Conservation (phyloP, 2,329 filamentous ascomycete species). For the Thermothelomyces thermophilus region DNA sequence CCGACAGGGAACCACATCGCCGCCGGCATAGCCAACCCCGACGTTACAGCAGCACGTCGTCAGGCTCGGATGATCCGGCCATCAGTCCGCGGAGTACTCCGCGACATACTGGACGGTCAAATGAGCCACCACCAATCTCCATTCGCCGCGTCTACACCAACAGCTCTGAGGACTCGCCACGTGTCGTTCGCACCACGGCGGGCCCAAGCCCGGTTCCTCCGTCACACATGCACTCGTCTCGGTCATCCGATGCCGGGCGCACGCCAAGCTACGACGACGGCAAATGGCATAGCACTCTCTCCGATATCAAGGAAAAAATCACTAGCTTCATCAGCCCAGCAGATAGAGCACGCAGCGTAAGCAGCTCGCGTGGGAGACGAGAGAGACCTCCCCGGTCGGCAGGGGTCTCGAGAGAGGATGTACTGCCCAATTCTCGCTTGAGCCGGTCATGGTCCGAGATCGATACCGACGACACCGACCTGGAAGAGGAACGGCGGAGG, state of each 20-base stretch:
- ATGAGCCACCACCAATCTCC: slow-evolving; percentile 27
- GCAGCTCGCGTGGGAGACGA: slow-evolving; percentile 30
- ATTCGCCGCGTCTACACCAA: slow-evolving; percentile 30
- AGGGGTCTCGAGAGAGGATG: slow-evolving; percentile 30
- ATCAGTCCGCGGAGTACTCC: slow-evolving; percentile 20
- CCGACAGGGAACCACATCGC: slow-evolving; percentile 28
- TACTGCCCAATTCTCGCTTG: slow-evolving; percentile 35
- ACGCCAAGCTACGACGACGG: slow-evolving; percentile 29
- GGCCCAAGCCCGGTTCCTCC: slow-evolving; percentile 26
- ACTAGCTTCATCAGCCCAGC: slow-evolving; percentile 36
- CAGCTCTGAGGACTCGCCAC: slow-evolving; percentile 16
- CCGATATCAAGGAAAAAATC: slow-evolving; percentile 38
- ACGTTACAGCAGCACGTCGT: slow-evolving; percentile 38
- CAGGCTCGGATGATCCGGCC: slow-evolving; percentile 35
- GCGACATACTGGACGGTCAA: slow-evolving; percentile 20
- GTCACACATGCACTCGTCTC: slow-evolving; percentile 20
- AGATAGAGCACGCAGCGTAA: slow-evolving; percentile 35
- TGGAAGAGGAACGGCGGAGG: slow-evolving; percentile 19
- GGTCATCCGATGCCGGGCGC: slow-evolving; percentile 1
- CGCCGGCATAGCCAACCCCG: slow-evolving; percentile 47
- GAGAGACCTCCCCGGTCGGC: slow-evolving; percentile 11
- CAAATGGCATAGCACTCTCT: slow-evolving; percentile 32
- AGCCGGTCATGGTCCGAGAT: slow-evolving; percentile 39
- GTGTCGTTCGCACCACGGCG: slow-evolving; percentile 17
- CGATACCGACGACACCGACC: slow-evolving; percentile 30